These are phyloP conservation scores for Dothidotthia symphoricarpi DNA, from an alignment of 2,329 filamentous ascomycete genomes.

Conservation along the genomic window DNA sequence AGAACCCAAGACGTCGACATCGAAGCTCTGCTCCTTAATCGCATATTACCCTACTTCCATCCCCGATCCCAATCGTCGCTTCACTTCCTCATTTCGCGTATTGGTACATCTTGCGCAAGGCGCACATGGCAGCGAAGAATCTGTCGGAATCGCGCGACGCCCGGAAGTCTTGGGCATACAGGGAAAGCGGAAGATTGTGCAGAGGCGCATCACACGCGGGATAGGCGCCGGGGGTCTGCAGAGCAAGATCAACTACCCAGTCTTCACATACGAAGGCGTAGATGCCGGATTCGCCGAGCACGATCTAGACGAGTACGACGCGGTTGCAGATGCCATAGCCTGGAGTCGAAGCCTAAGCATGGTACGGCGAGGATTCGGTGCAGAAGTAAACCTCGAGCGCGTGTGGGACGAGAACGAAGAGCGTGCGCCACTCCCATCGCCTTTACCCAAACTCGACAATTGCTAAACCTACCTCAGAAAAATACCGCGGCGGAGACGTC, in stretches of 20 bases:
- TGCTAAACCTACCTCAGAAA: constrained; percentile 31
- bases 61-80: constrained; percentile 51
- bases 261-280: constrained; percentile 57
- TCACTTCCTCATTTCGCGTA: constrained; percentile 48
- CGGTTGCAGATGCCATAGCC: constrained; percentile 62
- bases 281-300: constrained; percentile 69
- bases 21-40: constrained; percentile 57
- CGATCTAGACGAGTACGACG: constrained; percentile 66
- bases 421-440: constrained; percentile 16
- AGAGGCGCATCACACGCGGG: constrained; percentile 51
- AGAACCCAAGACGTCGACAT: constrained; percentile 51
- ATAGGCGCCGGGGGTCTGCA: constrained; percentile 51
- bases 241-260: constrained; percentile 44
- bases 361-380: constrained; percentile 60
- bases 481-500: constrained; percentile 37
- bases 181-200: constrained; percentile 50
- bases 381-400: constrained; percentile 48
- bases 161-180: constrained; percentile 55
- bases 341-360: constrained; percentile 64
- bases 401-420: constrained; percentile 46
- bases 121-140: constrained; percentile 35
- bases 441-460: neutral
- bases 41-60: constrained; percentile 64
- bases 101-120: constrained; percentile 57
- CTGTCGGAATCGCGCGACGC: constrained; percentile 50